A percentile compares a stretch with the other conserved stretches of the same genome.
These are phyloP conservation scores for Xylaria curta DNA, from an alignment of 495 filamentous ascomycete species.

Conservation along the genomic window DNA sequence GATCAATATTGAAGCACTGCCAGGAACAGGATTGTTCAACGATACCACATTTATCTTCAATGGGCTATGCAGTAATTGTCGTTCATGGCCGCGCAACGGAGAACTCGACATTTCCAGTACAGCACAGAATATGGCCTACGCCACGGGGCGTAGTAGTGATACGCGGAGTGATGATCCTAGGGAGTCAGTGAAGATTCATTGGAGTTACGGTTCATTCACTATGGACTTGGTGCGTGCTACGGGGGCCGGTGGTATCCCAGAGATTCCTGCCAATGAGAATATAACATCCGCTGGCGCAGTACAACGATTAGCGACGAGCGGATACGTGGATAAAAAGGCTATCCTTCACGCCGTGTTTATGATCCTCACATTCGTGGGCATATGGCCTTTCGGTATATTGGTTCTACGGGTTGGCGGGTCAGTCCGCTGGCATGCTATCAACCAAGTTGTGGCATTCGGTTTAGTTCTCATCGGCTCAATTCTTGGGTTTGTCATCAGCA, in stretches of 20 bases:
- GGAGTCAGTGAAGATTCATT: conserved; percentile 59
- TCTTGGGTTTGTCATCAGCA: conserved; percentile 57
- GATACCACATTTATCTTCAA: conserved; percentile 51
- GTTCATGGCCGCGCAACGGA: conserved; percentile 46
- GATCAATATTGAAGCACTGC: conserved; percentile 47
- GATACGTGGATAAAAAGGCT: conserved; percentile 34
- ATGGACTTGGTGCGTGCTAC: conserved; percentile 59
- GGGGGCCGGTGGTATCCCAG: conserved; percentile 43
- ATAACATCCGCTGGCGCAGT: conserved; percentile 35
- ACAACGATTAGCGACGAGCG: conserved; percentile 33
- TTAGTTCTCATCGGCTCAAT: conserved; percentile 55
- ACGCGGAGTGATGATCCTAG: conserved; percentile 48
- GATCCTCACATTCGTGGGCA: conserved; percentile 56
- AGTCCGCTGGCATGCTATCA: conserved; percentile 56
- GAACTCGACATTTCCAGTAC: conserved; percentile 46
- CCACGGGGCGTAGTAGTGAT: conserved; percentile 49
- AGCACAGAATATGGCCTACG: conserved; percentile 61
- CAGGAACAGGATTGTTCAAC: conserved; percentile 52
- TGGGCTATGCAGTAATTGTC: conserved; percentile 57
- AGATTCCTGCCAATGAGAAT: conserved; percentile 29
- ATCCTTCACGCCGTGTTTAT: conserved; percentile 60
- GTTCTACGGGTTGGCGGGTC: conserved; percentile 54
- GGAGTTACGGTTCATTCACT: conserved; percentile 59
- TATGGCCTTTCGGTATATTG: conserved; percentile 63
- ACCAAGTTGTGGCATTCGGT: conserved; percentile 51